phyloP scores from a whole-genome alignment of 1,139 yeast species.

The Geotrichum macrosporum region DNA sequence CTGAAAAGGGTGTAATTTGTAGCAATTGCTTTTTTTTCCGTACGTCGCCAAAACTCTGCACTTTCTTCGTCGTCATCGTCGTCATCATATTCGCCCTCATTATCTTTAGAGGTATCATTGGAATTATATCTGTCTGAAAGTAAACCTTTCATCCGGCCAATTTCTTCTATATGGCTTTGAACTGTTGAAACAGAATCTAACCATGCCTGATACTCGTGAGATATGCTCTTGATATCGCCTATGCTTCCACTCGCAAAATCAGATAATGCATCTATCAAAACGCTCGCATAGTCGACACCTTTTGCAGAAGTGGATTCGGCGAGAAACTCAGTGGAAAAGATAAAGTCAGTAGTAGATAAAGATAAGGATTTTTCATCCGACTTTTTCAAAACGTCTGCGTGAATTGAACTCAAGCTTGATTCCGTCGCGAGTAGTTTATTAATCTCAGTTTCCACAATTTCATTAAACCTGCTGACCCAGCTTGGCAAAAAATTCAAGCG shows the following conservation, averaged over 20 bases:
- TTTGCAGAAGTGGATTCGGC: constrained; percentile 8
- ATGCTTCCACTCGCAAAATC: constrained; percentile 19
- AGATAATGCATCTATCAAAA: constrained; percentile 12
- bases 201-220: constrained; percentile 20
- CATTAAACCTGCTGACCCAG: constrained; percentile 26
- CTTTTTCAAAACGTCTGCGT: constrained; percentile 13
- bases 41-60: constrained; percentile 18
- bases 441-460: constrained; percentile 16
- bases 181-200: constrained; percentile 14
- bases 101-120: constrained; percentile 6
- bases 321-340: constrained; percentile 18
- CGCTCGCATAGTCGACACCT: constrained; percentile 16
- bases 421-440: constrained; percentile 17
- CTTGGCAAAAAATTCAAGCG: constrained; percentile 22
- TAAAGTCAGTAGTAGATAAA: constrained; percentile 14
- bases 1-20: constrained; percentile 11
- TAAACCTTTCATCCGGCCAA: constrained; percentile 16
- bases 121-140: constrained; percentile 11
- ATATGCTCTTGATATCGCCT: constrained; percentile 18
- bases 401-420: constrained; percentile 19
- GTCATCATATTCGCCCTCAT: constrained; percentile 11
- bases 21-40: constrained; percentile 13
- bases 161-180: constrained; percentile 17
- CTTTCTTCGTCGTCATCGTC: constrained; percentile 17
- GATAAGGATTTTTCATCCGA: neutral